Conservation (phyloP, 306 rosid genomes). For the Lathyrus oleraceus region DNA sequence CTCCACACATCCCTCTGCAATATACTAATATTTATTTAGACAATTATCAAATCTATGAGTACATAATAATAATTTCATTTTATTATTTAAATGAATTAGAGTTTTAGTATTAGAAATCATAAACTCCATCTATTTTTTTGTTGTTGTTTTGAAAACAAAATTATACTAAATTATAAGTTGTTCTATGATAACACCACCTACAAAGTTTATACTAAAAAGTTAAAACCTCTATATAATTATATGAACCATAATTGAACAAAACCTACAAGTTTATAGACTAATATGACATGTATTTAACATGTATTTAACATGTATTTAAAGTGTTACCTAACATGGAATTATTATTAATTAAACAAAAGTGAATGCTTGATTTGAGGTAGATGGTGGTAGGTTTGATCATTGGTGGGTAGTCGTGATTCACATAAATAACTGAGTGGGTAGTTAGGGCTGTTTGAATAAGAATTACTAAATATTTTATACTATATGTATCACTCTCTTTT, state of each 20-base stretch:
- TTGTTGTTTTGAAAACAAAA: too few relatives aligned
- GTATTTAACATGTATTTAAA: background rate
- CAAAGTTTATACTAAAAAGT: too few relatives aligned
- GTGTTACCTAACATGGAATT: background rate
- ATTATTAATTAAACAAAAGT: background rate
- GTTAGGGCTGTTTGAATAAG: background rate
- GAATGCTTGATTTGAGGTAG: background rate
- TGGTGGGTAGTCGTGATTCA: conserved; percentile 7
- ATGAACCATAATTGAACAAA: background rate
- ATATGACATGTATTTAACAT: background rate
- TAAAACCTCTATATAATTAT: too few relatives aligned
- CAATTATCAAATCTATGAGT: too few relatives aligned
- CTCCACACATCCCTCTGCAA: too few relatives aligned
- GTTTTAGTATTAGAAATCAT: too few relatives aligned
- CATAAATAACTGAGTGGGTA: conserved; percentile 1
- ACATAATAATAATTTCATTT: too few relatives aligned
- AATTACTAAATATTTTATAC: background rate
- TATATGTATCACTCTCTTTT: background rate
- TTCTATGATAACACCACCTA: too few relatives aligned
- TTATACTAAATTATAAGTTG: too few relatives aligned
- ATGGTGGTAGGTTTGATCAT: conserved; percentile 8
- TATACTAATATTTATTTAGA: too few relatives aligned
- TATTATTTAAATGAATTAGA: too few relatives aligned
- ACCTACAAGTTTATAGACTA: background rate
- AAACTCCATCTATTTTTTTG: too few relatives aligned